Base-by-base conservation (phyloP, 2,329 filamentous ascomycete genomes). In the Fusarium transvaalense region DNA sequence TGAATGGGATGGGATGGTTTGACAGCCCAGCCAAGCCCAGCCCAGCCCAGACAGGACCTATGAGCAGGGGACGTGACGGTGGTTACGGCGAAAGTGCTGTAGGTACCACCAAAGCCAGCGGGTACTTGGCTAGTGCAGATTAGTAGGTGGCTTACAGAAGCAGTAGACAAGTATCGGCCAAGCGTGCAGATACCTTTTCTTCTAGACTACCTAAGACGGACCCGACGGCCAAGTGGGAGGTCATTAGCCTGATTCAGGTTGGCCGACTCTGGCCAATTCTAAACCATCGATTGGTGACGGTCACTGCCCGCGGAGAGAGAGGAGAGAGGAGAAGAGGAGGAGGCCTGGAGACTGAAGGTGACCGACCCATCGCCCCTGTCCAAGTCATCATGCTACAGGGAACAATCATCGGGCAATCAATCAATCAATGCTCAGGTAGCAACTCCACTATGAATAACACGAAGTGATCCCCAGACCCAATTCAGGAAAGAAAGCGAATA, bases 241-340 rank as follows among this genome's bases (percentile, higher is more conserved):
- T 13, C 42, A 48, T 70, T 73, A 74, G 70, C 64, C 68, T 74
- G 68, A 71, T 74, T 74, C 72, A 74, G 70, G 72, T 74, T 68
- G 71, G 64, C 64, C 61, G 68, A 53, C 67, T 71, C 34, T 71
- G 71, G 64, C 61, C 61, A 62, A 42, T 53, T 59, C 68, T 50
- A 41, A 61, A 51, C 37, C 15, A n/a, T 53, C 15, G 27, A 43
- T 53, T 53, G 50, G 35, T 47, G 31, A 14, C 31, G 69, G 56
- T 46, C 43, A 48, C 41, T 42, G 12, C 34, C n/a, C n/a, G n/a
- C n/a, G n/a, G n/a, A n/a, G n/a, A n/a, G n/a, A n/a, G n/a, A n/a
- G n/a, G n/a, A 13, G 27, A 51, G 60, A 60, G 48, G 59, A 51
- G 54, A 60, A 53, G 7, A 29, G 10, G 25, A 27, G 41, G 25